These are phyloP conservation scores for Dunaliella primolecta DNA, from an alignment of 139 green algal species.

Conservation along the genomic window DNA sequence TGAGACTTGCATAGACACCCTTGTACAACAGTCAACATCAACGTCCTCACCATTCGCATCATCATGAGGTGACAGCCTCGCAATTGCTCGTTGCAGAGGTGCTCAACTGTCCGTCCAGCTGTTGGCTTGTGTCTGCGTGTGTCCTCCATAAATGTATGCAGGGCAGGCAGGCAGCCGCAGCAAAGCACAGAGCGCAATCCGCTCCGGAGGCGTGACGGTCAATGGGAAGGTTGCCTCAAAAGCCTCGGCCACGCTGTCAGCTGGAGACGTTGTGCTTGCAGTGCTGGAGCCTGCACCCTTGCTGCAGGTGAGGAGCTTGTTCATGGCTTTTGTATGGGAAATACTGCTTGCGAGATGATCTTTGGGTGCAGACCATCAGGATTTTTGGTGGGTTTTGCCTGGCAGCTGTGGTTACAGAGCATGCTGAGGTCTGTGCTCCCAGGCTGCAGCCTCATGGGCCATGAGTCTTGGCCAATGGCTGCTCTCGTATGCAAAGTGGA, in stretches of 20 bases:
- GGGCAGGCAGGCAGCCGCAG: slow-evolving; percentile 34
- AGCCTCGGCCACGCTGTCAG: slow-evolving; percentile 36
- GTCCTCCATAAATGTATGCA: too few relatives aligned
- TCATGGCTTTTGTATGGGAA: too few relatives aligned
- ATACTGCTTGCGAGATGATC: too few relatives aligned
- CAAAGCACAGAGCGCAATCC: slow-evolving; percentile 63
- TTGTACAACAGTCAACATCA: too few relatives aligned
- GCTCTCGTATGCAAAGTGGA: neutral
- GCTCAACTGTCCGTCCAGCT: too few relatives aligned
- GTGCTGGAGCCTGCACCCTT: neutral
- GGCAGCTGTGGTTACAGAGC: neutral
- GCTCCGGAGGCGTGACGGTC: slow-evolving; percentile 55
- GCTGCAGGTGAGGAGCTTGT: neutral
- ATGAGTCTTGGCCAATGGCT: neutral
- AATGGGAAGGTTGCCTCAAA: slow-evolving; percentile 59
- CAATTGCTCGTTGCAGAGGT: too few relatives aligned
- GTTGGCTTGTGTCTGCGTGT: too few relatives aligned
- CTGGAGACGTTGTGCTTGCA: slow-evolving; percentile 64
- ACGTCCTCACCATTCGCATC: too few relatives aligned
- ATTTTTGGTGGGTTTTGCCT: too few relatives aligned
- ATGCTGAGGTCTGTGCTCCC: neutral
- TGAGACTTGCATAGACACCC: too few relatives aligned
- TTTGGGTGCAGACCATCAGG: too few relatives aligned
- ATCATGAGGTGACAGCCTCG: too few relatives aligned
- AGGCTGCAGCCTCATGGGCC: neutral